Percentiles rank a stretch among this genome's conserved stretches.
phyloP scores from a whole-genome alignment of 305 asterid species.

The Solanum aculeatissimum region DNA sequence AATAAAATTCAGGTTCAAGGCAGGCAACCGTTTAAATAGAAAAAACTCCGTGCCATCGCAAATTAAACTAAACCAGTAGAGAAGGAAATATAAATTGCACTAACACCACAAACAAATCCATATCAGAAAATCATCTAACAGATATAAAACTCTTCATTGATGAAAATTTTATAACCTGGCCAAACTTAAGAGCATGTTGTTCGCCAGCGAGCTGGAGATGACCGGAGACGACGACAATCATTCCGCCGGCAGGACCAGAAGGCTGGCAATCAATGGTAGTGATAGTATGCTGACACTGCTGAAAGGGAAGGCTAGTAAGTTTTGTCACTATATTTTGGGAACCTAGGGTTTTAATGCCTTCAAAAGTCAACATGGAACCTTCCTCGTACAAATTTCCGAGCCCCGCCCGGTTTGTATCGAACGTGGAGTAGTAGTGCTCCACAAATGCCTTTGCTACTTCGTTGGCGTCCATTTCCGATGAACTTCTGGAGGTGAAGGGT shows the following conservation, averaged over 20 bases:
- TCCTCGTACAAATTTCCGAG: conserved; percentile 18
- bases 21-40: background rate
- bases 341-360: conserved; percentile 22
- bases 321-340: conserved; percentile 17
- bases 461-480: conserved; percentile 18
- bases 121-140: background rate
- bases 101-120: background rate
- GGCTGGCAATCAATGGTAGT: conserved; percentile 26
- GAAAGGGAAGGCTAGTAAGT: conserved; percentile 16
- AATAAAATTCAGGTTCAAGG: background rate
- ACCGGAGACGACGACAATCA: conserved; percentile 24
- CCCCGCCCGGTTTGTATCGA: conserved; percentile 8
- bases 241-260: conserved; percentile 22
- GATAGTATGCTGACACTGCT: conserved; percentile 17
- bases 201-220: conserved; percentile 18
- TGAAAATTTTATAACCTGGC: conserved; percentile 9
- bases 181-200: conserved; percentile 24
- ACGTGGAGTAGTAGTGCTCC: conserved; percentile 24
- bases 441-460: conserved; percentile 21
- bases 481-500: background rate
- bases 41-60: background rate
- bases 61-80: background rate
- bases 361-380: conserved; percentile 19
- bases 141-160: too few species aligned
- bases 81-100: background rate